Base-by-base conservation (phyloP, 441 rosid genomes). In the Geranium incanum region DNA sequence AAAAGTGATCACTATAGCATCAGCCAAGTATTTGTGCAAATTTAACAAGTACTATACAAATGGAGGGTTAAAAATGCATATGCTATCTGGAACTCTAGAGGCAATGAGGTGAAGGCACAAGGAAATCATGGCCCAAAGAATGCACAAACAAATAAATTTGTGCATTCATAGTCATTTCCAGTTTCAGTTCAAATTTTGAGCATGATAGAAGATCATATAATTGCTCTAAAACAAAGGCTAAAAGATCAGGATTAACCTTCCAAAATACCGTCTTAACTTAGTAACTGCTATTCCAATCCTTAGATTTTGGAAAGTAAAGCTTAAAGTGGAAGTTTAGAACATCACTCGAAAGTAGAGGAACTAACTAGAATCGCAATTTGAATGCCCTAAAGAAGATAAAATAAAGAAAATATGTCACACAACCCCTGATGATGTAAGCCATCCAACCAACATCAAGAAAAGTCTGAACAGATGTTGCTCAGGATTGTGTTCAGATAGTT, bases 41-140 rank as follows among this genome's bases (percentile, higher is more conserved):
- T 62, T 62, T 4, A 8, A 23, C 36, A 62, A 23, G 15, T 62
- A 21, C 33, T 62, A 62, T 62, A 21, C 8, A 62, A 62, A n/a
- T 12, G 66, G 9, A 33, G 28, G 36, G 37, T 19, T 12, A 33
- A 62, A 21, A 48, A 15, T 66, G 36, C 6, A 60, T n/a, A 63
- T 8, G 23, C 70, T 74, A 71, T 68, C 71, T 74, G 39, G 16
- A 72, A 76, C 48, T 39, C 23, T 16, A 70, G 38, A 36, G 45
- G 39, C 39, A 59, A 41, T 73, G 36, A 55, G 68, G 28, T 11
- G 69, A 37, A 68, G 70, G 6, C 23, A 15, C 12, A 59, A 21
- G 15, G 37, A 9, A 12, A 62, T 21, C 6, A 23, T 36, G 8
- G 33, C 37, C 66, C 66, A 23, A 60, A 7, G 68, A 21, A 55